phyloP scores from a whole-genome alignment of 2,329 filamentous ascomycete genomes.

The Aspergillus intermedius region DNA sequence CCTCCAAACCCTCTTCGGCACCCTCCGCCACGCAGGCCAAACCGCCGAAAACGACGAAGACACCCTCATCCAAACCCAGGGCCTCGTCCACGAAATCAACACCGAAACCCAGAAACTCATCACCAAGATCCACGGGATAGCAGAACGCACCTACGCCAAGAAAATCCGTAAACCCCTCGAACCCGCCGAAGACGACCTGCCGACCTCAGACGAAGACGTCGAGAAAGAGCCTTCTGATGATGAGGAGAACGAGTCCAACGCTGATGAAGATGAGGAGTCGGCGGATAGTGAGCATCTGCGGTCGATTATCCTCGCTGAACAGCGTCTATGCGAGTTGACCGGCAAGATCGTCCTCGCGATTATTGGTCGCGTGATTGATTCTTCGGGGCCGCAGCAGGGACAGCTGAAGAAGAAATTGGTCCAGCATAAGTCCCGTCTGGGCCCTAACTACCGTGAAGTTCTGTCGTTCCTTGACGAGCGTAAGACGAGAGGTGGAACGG shows the following conservation, averaged over 20 bases:
- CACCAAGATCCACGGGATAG: slow-evolving; percentile 67
- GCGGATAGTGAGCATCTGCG: slow-evolving; percentile 50
- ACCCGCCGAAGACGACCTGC: slow-evolving; percentile 63
- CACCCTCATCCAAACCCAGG: slow-evolving; percentile 50
- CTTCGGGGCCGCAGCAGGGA: slow-evolving; percentile 52
- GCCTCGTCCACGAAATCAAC: slow-evolving; percentile 64
- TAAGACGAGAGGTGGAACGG: slow-evolving; percentile 34
- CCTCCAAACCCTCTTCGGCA: slow-evolving; percentile 70
- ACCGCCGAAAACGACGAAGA: slow-evolving; percentile 37
- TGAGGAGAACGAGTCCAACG: slow-evolving; percentile 22
- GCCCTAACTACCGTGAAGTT: slow-evolving; percentile 78
- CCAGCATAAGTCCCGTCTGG: slow-evolving; percentile 73
- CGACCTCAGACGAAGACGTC: slow-evolving; percentile 57
- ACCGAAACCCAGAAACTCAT: slow-evolving; percentile 59
- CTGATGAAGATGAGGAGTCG: slow-evolving; percentile 30
- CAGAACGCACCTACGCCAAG: slow-evolving; percentile 73
- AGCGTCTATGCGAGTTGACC: slow-evolving; percentile 76
- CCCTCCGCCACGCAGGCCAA: slow-evolving; percentile 52
- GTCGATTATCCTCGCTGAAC: slow-evolving; percentile 69
- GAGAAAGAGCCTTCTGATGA: slow-evolving; percentile 51
- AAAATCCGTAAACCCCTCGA: slow-evolving; percentile 45
- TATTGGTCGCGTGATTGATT: slow-evolving; percentile 66
- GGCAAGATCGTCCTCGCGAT: slow-evolving; percentile 79
- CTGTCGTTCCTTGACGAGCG: slow-evolving; percentile 70
- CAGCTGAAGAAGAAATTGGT: slow-evolving; percentile 65